Evolutionary conservation across 2,329 filamentous ascomycete species (phyloP).

Genomic region (Beauveria scarabaeidicola): DNA sequence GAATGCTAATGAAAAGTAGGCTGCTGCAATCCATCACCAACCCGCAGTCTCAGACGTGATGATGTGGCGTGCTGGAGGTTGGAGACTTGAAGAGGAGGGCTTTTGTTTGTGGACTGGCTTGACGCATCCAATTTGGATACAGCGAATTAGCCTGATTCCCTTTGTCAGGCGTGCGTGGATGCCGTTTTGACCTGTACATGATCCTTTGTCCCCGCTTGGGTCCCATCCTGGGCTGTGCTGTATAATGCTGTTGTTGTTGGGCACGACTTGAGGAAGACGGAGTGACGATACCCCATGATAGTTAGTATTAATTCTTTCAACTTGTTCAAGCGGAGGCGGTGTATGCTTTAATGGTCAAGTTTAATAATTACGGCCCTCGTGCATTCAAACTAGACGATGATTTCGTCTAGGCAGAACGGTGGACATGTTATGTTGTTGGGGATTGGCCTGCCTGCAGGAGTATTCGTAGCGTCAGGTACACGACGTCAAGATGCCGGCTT

Average conservation of each 20-base stretch:
- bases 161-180: background rate
- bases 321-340: background rate
- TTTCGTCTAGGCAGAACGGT: too few relatives aligned
- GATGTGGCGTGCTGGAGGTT: background rate
- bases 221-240: background rate
- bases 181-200: conserved; percentile 2
- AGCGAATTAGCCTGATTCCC: background rate
- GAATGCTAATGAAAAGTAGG: background rate
- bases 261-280: conserved; percentile 2
- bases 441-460: background rate
- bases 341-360: background rate
- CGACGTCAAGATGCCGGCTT: background rate
- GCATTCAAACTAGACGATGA: too few relatives aligned
- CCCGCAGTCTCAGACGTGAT: conserved; percentile 7
- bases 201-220: background rate
- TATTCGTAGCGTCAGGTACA: background rate
- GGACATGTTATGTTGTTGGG: too few relatives aligned
- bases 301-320: conserved; percentile 1
- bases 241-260: background rate
- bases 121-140: background rate
- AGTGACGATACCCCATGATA: conserved; percentile 12
- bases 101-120: background rate
- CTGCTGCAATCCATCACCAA: conserved; percentile 17
- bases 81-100: background rate
- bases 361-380: too few relatives aligned